Evolutionary conservation across 139 green algal species (phyloP), one percentile per base, ranked within the genome.

Genomic region (Desmodesmus armatus): DNA sequence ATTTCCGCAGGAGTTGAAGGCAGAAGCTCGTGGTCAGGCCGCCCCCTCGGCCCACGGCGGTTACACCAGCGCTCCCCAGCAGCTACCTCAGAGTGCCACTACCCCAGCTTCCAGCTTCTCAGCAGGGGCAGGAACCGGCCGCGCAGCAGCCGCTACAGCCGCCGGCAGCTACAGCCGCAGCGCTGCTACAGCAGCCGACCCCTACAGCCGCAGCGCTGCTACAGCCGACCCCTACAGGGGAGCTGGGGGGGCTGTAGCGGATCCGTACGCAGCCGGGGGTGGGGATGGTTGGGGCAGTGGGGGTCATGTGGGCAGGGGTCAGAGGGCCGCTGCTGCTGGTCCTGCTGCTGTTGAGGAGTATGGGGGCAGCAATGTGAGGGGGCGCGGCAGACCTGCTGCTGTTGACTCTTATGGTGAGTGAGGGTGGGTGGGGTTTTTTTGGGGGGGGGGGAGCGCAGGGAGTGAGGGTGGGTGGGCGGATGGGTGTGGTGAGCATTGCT

Each of bases 1-100:
- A 31, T 67, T 21, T 29, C 31, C 43, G 74, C 49, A 81, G 60
- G 78, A 85, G 66, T 33, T 85, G 3, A 85, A 85, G 49, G 80
- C 80, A 40, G 80, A 85, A 23, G 80, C 66, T 2, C 19, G 80
- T 3, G 80, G 65, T 49, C 25, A 23, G 3, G 44, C 80, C 6
- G 35, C 27, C 5, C 44, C 77, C 23, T 41, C 33, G 35, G 33
- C 77, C n/a, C 39, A 65, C 39, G 39, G 58, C 11, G 78, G 60
- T 27, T 84, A 84, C 60, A 37, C 53, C 37, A 44, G 31, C 0
- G 78, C 78, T 25, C 78, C 78, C 1, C 78, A 84, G 60, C 78
- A 84, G 60, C 40, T 75, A 9, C 60, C 78, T 4, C 53, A 70
- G 25, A 43, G 40, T 9, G 60, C 78, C 9, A 75, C 60, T 0